These are phyloP conservation scores for Thielaviopsis euricoi DNA, from an alignment of 2,329 filamentous ascomycete species.

Conservation along the genomic window DNA sequence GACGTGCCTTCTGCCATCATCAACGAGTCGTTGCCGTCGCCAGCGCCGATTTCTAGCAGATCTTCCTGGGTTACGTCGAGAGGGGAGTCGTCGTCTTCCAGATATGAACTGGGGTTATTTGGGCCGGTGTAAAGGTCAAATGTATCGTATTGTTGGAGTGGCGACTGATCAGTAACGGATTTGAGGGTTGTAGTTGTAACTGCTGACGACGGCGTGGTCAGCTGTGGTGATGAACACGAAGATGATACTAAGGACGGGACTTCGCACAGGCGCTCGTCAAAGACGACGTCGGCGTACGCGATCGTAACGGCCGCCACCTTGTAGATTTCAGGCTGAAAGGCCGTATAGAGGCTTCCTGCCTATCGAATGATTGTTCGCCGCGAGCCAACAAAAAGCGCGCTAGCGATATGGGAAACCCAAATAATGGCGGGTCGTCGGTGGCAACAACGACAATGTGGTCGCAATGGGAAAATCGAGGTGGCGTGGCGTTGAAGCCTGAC, in stretches of 20 bases:
- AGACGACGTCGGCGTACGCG: slow-evolving; percentile 9
- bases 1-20: slow-evolving; percentile 58
- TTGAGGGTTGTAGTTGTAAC: too few relatives aligned
- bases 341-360: slow-evolving; percentile 7
- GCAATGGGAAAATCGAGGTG: not conserved
- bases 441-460: not conserved
- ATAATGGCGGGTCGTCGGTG: not conserved
- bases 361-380: not conserved
- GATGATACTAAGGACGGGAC: not conserved
- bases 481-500: not conserved
- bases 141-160: not conserved
- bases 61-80: slow-evolving; percentile 6
- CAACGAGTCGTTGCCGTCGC: slow-evolving; percentile 37
- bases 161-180: not conserved
- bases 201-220: not conserved
- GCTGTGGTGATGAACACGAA: not conserved
- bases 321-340: not conserved
- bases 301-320: slow-evolving; percentile 10
- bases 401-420: too few relatives aligned
- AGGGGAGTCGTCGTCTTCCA: not conserved
- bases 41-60: not conserved
- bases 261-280: slow-evolving; percentile 11
- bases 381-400: not conserved
- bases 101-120: not conserved
- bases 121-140: slow-evolving; percentile 2